phyloP scores from a whole-genome alignment of 2,329 filamentous ascomycete genomes.

The Pseudogymnoascus sp. region DNA sequence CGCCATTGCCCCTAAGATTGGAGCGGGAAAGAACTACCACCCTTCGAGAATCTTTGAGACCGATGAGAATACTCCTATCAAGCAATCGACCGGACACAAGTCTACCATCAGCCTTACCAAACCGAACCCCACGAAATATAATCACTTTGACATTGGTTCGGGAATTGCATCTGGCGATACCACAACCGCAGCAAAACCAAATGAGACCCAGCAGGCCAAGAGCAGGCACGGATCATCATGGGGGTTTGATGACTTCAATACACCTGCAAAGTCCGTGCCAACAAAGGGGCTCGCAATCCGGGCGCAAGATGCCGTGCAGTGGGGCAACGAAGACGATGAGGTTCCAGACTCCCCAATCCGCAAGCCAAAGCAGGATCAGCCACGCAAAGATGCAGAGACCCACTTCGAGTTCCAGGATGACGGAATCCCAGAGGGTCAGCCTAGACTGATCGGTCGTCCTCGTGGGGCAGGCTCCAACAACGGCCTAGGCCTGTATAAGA shows the following conservation, averaged over 20 bases:
- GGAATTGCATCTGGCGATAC: slow-evolving; percentile 43
- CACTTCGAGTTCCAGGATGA: slow-evolving; percentile 84
- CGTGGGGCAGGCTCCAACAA: slow-evolving; percentile 57
- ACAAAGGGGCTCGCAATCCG: slow-evolving; percentile 46
- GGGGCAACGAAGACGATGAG: slow-evolving; percentile 64
- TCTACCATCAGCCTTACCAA: slow-evolving; percentile 40
- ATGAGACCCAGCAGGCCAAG: slow-evolving; percentile 24
- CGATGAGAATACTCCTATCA: slow-evolving; percentile 40
- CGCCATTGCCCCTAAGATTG: slow-evolving; percentile 42
- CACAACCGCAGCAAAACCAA: slow-evolving; percentile 28
- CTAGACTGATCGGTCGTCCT: slow-evolving; percentile 39
- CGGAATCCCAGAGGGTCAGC: slow-evolving; percentile 46
- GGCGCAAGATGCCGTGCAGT: slow-evolving; percentile 67
- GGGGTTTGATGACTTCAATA: slow-evolving; percentile 82
- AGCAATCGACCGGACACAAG: slow-evolving; percentile 36
- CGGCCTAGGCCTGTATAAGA: slow-evolving; percentile 67
- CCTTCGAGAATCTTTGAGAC: slow-evolving; percentile 58
- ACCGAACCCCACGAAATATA: slow-evolving; percentile 70
- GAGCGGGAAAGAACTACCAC: slow-evolving; percentile 54
- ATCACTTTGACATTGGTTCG: slow-evolving; percentile 78
- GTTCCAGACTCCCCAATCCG: slow-evolving; percentile 51
- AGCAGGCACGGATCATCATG: slow-evolving; percentile 68
- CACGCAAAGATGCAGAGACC: slow-evolving; percentile 69
- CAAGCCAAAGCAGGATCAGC: slow-evolving; percentile 52
- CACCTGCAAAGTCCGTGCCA: slow-evolving; percentile 64